Conservation (phyloP, 2,329 filamentous ascomycete species). For the Coniochaeta prunicola region DNA sequence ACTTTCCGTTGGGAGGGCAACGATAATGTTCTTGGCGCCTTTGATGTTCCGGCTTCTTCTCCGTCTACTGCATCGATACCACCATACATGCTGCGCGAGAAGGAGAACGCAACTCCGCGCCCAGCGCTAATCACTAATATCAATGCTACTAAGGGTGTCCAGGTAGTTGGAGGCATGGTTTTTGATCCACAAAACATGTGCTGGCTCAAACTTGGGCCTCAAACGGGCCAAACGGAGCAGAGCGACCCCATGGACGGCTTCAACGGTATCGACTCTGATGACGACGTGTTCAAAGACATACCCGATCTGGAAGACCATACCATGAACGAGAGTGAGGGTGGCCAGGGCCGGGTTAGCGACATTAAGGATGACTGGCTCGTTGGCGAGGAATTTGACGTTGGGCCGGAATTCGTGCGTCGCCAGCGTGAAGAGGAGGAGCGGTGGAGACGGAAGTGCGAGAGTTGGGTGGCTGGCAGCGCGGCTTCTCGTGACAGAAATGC, state of each 20-base stretch:
- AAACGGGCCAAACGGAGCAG: conserved; percentile 36
- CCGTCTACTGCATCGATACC: conserved; percentile 42
- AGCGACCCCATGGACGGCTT: conserved; percentile 56
- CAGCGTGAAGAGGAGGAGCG: conserved; percentile 88
- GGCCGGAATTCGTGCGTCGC: conserved; percentile 82
- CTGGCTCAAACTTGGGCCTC: conserved; percentile 73
- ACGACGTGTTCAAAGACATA: conserved; percentile 92
- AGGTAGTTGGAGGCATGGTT: conserved; percentile 96
- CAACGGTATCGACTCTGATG: conserved; percentile 73
- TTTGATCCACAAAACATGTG: conserved; percentile 97
- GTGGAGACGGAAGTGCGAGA: conserved; percentile 82
- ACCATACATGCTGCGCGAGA: conserved; percentile 40
- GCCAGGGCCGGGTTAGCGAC: conserved; percentile 48
- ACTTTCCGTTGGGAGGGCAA: conserved; percentile 94
- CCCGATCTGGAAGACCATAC: conserved; percentile 75
- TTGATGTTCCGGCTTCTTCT: conserved; percentile 58
- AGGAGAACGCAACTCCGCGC: conserved; percentile 52
- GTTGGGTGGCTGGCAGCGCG: conserved; percentile 62
- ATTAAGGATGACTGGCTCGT: conserved; percentile 75
- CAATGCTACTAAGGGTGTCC: conserved; percentile 74
- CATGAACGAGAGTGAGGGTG: conserved; percentile 39
- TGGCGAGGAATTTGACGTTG: conserved; percentile 95
- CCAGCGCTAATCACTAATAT: conserved; percentile 89
- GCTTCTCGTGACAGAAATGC: conserved; percentile 44
- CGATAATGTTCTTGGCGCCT: conserved; percentile 73